Conservation (phyloP, 177 flowering plant species). For the Vitis hybrid region DNA sequence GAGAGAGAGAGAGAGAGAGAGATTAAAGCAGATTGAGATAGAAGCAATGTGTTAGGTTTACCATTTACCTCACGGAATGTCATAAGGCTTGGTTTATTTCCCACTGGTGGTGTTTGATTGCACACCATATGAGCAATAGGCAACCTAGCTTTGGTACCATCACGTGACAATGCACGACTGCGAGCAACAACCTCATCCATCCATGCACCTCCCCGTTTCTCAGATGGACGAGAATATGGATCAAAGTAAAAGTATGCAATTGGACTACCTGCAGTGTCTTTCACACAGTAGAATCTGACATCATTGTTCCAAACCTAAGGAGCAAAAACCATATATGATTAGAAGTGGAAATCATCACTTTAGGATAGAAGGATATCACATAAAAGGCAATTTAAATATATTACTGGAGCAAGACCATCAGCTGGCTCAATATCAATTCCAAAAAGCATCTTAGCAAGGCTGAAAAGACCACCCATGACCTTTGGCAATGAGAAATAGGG, state of each 20-base stretch:
- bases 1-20: not conserved
- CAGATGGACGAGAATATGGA: constrained; percentile 96
- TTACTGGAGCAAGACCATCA: constrained; percentile 94
- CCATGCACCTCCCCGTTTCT: constrained; percentile 97
- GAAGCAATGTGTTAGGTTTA: not conserved
- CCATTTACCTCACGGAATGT: constrained; percentile 85
- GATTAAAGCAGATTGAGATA: constrained; percentile 2
- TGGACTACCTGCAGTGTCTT: constrained; percentile 72
- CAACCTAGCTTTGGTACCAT: constrained; percentile 72
- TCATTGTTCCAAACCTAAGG: constrained; percentile 88
- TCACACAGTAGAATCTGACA: constrained; percentile 80
- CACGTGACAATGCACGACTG: constrained; percentile 72
- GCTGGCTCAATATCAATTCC: constrained; percentile 79
- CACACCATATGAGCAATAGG: constrained; percentile 97
- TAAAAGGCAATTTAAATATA: constrained; percentile 10
- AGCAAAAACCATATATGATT: constrained; percentile 2
- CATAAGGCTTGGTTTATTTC: constrained; percentile 95
- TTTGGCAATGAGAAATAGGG: constrained; percentile 95
- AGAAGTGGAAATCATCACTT: not conserved
- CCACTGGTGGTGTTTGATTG: constrained; percentile 94
- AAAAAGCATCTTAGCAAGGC: constrained; percentile 81
- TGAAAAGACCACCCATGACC: constrained; percentile 97
- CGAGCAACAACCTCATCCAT: constrained; percentile 92
- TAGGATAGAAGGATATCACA: not conserved
- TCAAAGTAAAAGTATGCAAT: constrained; percentile 95